phyloP scores from a whole-genome alignment of 495 filamentous ascomycete species.

The Penicillium diatomitis region DNA sequence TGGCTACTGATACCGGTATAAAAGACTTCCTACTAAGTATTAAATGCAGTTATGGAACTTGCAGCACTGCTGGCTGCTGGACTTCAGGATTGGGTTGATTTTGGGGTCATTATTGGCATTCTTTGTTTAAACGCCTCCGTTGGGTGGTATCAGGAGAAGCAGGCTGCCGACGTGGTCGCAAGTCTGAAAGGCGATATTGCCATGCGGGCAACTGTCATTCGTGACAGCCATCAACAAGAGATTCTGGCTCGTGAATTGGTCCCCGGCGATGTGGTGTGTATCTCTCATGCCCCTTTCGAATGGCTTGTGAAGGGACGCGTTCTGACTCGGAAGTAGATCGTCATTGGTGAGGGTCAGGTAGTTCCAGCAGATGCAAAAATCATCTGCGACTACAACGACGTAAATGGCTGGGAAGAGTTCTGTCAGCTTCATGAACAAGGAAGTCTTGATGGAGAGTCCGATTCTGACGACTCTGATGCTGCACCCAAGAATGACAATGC shows the following conservation, averaged over 20 bases:
- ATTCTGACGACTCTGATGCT: slow-evolving; percentile 37
- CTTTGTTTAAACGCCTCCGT: slow-evolving; percentile 65
- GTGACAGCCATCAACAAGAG: slow-evolving; percentile 54
- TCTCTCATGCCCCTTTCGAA: neutral
- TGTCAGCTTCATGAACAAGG: slow-evolving; percentile 45
- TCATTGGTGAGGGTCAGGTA: slow-evolving; percentile 64
- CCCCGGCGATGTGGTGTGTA: slow-evolving; percentile 67
- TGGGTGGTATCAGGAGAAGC: slow-evolving; percentile 80
- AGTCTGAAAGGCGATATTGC: slow-evolving; percentile 75
- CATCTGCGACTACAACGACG: slow-evolving; percentile 61
- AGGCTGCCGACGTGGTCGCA: slow-evolving; percentile 73
- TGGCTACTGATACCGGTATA: too few relatives aligned
- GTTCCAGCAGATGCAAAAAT: slow-evolving; percentile 63
- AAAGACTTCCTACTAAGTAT: too few relatives aligned
- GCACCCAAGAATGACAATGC: slow-evolving; percentile 7
- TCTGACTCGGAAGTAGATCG: slow-evolving; percentile 35
- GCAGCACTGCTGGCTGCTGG: slow-evolving; percentile 68
- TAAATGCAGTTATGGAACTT: slow-evolving; percentile 64
- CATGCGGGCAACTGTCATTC: slow-evolving; percentile 59
- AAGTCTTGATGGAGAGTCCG: slow-evolving; percentile 47
- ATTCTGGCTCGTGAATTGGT: slow-evolving; percentile 70
- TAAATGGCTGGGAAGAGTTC: slow-evolving; percentile 56
- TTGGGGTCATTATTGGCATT: slow-evolving; percentile 77
- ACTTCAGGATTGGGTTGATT: slow-evolving; percentile 70
- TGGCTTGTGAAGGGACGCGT: neutral